These are phyloP conservation scores for Madurella mycetomatis DNA, from an alignment of 2,329 filamentous ascomycete genomes.

Conservation along the genomic window DNA sequence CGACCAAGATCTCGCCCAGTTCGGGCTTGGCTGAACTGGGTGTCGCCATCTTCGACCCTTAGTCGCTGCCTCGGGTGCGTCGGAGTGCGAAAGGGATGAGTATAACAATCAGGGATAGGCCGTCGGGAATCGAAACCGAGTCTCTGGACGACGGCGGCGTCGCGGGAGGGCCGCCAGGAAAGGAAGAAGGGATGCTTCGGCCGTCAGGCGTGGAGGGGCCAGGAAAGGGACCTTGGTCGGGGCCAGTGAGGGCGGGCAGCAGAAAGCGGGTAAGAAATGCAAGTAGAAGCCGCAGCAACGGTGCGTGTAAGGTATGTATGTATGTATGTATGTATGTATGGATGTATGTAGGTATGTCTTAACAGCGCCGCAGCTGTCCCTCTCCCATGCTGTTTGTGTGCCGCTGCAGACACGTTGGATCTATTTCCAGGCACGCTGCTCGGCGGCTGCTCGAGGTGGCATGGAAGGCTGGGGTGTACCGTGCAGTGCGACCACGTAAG, in stretches of 20 bases:
- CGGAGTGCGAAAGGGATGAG: conserved; percentile 5
- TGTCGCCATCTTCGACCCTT: conserved; percentile 21
- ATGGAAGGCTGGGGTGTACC: conserved; percentile 6
- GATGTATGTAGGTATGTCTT: conserved; percentile 4
- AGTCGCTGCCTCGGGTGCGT: conserved; percentile 17
- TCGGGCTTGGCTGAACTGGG: conserved; percentile 43
- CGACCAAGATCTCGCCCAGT: conserved; percentile 62
- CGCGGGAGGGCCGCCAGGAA: conserved; percentile 2
- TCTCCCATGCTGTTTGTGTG: conserved; percentile 20
- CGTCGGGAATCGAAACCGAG: background rate
- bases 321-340: background rate
- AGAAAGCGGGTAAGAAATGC: conserved; percentile 4
- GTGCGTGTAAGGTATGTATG: background rate
- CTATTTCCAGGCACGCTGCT: conserved; percentile 20
- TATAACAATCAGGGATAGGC: conserved; percentile 1
- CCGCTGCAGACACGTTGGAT: conserved; percentile 18
- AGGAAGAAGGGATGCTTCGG: conserved; percentile 6
- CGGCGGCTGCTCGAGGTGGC: conserved; percentile 14
- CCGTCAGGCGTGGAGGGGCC: conserved; percentile 6
- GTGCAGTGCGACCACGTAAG: conserved; percentile 12
- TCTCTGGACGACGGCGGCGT: conserved; percentile 1
- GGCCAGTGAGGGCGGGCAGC: background rate
- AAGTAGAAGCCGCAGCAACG: background rate
- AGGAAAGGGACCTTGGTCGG: conserved; percentile 1
- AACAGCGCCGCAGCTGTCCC: conserved; percentile 16